Conservation (phyloP, 768 basidiomycete genomes). For the Kwoniella dendrophila region DNA sequence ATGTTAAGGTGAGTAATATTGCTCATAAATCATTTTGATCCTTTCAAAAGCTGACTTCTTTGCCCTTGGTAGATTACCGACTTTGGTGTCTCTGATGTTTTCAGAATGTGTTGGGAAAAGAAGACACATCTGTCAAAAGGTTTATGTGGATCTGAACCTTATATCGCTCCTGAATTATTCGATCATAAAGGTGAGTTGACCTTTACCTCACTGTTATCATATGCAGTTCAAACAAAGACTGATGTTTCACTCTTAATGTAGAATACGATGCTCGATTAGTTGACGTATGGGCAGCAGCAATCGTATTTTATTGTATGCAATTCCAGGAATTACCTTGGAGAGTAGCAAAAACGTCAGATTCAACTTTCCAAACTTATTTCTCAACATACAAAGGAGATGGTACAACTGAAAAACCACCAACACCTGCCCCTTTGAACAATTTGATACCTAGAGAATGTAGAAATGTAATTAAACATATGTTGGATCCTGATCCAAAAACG, state of each 20-base stretch:
- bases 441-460: constrained; percentile 83
- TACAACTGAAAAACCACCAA: constrained; percentile 60
- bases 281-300: constrained; percentile 95
- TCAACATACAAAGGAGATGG: constrained; percentile 54
- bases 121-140: constrained; percentile 97
- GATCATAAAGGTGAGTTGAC: constrained; percentile 83
- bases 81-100: constrained; percentile 98
- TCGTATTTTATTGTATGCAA: constrained; percentile 96
- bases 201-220: neutral
- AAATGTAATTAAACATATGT: constrained; percentile 82
- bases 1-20: constrained; percentile 74
- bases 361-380: constrained; percentile 76
- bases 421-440: constrained; percentile 74
- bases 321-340: constrained; percentile 99
- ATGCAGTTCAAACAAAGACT: neutral
- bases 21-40: neutral
- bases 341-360: constrained; percentile 79
- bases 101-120: constrained; percentile 95
- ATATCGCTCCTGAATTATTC: constrained; percentile 98
- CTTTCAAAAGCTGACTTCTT: constrained; percentile 4
- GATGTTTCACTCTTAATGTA: constrained; percentile 53
- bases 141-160: constrained; percentile 95
- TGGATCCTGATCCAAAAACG: constrained; percentile 86
- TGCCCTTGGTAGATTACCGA: constrained; percentile 75
- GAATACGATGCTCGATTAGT: constrained; percentile 97